Base-by-base conservation (phyloP, 768 basidiomycete species). In the Tricholoma terreum region DNA sequence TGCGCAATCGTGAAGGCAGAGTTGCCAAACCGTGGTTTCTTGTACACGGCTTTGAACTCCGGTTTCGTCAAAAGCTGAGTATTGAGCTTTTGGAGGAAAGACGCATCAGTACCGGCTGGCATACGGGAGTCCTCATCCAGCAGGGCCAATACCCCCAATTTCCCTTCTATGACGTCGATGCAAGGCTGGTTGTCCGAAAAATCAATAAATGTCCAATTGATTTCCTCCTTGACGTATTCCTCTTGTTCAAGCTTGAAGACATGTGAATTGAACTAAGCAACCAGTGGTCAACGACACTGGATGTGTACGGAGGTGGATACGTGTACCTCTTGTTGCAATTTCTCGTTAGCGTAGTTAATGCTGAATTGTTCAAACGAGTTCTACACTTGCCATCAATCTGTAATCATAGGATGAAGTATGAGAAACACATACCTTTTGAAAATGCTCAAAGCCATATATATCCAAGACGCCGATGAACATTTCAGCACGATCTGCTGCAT, bases 131-230 rank as follows among this genome's bases (percentile, higher is more conserved):
- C 97, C 75, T 99, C 97, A 68, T 99, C 97, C 40, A 99, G 81
- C 19, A 99, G 80, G 6, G 95, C 87, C 55, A 99, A 80, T 34
- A 99, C 91, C 58, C 97, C 97, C 56, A 99, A 85, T 71, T 88
- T 98, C 61, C 96, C 92, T 77, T 98, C 97, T 66, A 99, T 98
- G 60, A 97, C 88, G 69, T 99, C 92, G 73, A 99, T 99, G 72
- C 96, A 98, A 42, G 94, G 94, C 68, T 98, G 97, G 68, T 99
- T 99, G 73, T 99, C 97, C 9, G 92, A 92, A 72, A 97, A 99
- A 67, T 98, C 96, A 71, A 99, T 99, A 75, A 98, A 98, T 8
- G 92, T 98, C 97, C 97, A 99, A 70, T 97, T 94, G 70, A 99
- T 99, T 73, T 97, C 82, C 70, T 99, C 97, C 62, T 96, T 92